A percentile compares a stretch with the other conserved stretches of the same genome.
Conservation (phyloP, 176 grass and related monocot species). For the Eragrostis curvula region DNA sequence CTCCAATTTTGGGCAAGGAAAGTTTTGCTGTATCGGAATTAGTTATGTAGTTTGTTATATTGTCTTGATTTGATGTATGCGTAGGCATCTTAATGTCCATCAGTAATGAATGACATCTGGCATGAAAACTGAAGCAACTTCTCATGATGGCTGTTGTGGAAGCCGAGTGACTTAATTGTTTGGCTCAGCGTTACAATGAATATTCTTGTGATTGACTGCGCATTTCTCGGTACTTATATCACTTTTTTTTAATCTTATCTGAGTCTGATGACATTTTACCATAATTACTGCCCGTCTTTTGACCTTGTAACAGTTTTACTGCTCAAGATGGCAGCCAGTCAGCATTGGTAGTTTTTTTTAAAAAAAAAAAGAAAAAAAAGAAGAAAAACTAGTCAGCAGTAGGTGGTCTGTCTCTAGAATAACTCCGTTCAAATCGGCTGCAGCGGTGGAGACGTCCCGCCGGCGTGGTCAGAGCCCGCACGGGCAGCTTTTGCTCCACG, state of each 20-base stretch:
- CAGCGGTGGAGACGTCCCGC: too few species aligned
- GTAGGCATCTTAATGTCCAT: neutral
- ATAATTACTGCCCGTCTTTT: too few species aligned
- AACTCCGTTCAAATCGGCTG: too few species aligned
- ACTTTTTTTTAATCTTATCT: neutral
- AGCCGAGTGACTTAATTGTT: neutral
- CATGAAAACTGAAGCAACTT: neutral
- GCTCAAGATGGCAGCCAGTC: too few species aligned
- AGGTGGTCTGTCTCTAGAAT: too few species aligned
- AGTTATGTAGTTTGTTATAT: constrained; percentile 23
- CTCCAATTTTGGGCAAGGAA: constrained; percentile 14
- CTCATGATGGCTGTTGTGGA: neutral
- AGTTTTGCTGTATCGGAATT: constrained; percentile 37
- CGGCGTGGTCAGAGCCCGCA: too few species aligned
- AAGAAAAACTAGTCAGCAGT: too few species aligned
- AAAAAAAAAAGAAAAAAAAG: too few species aligned
- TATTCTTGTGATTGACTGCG: neutral
- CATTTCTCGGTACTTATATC: neutral
- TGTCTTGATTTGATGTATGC: neutral
- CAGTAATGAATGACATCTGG: neutral
- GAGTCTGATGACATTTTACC: neutral
- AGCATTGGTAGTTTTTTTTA: too few species aligned
- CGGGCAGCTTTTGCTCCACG: too few species aligned
- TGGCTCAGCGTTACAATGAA: neutral
- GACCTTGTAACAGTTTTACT: too few species aligned